phyloP scores from a whole-genome alignment of 2,329 filamentous ascomycete genomes.

The Fusarium sp. region DNA sequence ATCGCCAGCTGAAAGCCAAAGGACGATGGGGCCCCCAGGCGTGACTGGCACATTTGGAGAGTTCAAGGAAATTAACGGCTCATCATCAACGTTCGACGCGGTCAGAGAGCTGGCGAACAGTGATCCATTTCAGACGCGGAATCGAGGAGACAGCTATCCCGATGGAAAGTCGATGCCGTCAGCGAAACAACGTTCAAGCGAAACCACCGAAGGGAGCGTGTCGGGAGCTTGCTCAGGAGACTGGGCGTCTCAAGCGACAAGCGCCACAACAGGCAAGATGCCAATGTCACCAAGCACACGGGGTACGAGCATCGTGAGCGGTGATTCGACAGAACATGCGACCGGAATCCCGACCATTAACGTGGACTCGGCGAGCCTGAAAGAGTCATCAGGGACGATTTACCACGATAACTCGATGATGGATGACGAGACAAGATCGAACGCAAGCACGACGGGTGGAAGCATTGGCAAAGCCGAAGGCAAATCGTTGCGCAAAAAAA shows the following conservation, averaged over 20 bases:
- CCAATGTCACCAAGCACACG: slow-evolving; percentile 76
- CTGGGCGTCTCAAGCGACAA: slow-evolving; percentile 75
- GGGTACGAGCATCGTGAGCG: slow-evolving; percentile 76
- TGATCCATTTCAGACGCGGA: slow-evolving; percentile 63
- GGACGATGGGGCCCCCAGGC: slow-evolving; percentile 48
- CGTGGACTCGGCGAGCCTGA: slow-evolving; percentile 57
- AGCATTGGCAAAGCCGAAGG: slow-evolving; percentile 65
- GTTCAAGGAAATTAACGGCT: slow-evolving; percentile 63
- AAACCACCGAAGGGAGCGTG: slow-evolving; percentile 73
- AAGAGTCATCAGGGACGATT: slow-evolving; percentile 49
- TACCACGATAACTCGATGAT: slow-evolving; percentile 42
- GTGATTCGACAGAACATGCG: slow-evolving; percentile 69
- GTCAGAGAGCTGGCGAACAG: slow-evolving; percentile 65
- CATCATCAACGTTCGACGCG: slow-evolving; percentile 61
- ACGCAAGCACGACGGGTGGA: slow-evolving; percentile 54
- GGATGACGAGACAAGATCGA: slow-evolving; percentile 54
- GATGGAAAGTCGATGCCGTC: slow-evolving; percentile 60
- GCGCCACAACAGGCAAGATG: slow-evolving; percentile 75
- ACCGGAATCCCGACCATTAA: slow-evolving; percentile 60
- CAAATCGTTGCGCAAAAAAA: slow-evolving; percentile 72
- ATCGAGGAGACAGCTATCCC: slow-evolving; percentile 50
- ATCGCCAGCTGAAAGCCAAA: slow-evolving; percentile 48
- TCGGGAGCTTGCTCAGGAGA: slow-evolving; percentile 70
- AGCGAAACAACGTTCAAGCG: slow-evolving; percentile 71
- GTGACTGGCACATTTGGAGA: slow-evolving; percentile 45